These are phyloP conservation scores for Lavandula angustifolia DNA, from an alignment of 257 asterid species.

Conservation along the genomic window DNA sequence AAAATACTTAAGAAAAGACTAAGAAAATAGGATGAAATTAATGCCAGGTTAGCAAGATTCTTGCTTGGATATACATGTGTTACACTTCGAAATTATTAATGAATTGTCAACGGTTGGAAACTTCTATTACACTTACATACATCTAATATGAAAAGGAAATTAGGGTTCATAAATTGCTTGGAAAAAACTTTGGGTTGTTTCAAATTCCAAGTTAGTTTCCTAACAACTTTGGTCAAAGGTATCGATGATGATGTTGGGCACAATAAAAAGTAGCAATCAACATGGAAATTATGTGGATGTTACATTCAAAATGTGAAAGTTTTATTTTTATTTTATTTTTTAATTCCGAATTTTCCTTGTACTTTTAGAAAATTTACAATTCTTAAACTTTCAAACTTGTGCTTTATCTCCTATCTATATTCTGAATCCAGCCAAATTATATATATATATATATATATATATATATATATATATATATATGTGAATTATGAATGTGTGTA, in stretches of 20 bases:
- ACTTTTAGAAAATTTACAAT: too few relatives aligned
- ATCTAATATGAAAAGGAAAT: conserved; percentile 12
- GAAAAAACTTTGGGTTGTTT: conserved; percentile 14
- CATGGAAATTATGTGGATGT: too few relatives aligned
- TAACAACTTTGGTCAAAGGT: conserved; percentile 20
- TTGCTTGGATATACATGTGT: neutral
- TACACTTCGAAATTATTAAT: conserved; percentile 1
- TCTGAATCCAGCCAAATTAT: too few relatives aligned
- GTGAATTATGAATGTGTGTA: too few relatives aligned
- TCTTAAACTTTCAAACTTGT: too few relatives aligned
- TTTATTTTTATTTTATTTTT: too few relatives aligned
- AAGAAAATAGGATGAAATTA: neutral
- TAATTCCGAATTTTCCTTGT: too few relatives aligned
- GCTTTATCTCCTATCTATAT: too few relatives aligned
- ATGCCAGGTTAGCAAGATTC: conserved; percentile 5
- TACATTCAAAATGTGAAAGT: too few relatives aligned
- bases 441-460: too few relatives aligned
- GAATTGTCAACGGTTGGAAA: neutral
- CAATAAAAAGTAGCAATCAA: conserved; percentile 27
- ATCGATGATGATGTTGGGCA: neutral
- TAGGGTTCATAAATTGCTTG: neutral
- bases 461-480: too few relatives aligned
- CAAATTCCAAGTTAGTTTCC: conserved; percentile 7
- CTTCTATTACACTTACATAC: neutral
- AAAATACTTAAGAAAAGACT: neutral